Percentiles rank a stretch among this genome's conserved stretches.
Conservation (phyloP, 1,139 yeast species). For the Sugiyamaella xylanicola region DNA sequence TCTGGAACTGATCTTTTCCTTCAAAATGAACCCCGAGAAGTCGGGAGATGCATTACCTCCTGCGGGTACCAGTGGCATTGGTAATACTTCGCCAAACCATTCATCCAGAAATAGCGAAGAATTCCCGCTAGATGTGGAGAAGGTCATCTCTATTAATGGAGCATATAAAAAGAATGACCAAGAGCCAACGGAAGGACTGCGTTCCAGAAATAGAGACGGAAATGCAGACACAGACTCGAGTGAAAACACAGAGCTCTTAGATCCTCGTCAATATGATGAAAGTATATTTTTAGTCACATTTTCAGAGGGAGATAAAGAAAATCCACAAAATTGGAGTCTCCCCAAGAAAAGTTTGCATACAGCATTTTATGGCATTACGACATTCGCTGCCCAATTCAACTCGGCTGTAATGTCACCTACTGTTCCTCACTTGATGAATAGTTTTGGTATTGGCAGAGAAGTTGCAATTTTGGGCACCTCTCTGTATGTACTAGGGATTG, state of each 20-base stretch:
- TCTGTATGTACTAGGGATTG: slow-evolving; percentile 70
- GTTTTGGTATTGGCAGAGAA: slow-evolving; percentile 58
- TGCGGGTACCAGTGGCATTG: background rate
- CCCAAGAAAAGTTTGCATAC: slow-evolving; percentile 46
- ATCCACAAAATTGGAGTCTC: slow-evolving; percentile 45
- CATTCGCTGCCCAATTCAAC: slow-evolving; percentile 50
- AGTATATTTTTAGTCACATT: slow-evolving; percentile 23
- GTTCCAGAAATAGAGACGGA: background rate
- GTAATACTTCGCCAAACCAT: background rate
- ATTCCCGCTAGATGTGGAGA: slow-evolving; percentile 12
- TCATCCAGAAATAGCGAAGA: slow-evolving; percentile 11
- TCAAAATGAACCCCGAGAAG: background rate
- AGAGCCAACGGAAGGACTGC: background rate
- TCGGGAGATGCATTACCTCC: background rate
- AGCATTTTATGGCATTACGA: slow-evolving; percentile 46
- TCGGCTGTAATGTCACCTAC: slow-evolving; percentile 49
- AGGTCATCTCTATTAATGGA: background rate
- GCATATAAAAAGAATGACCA: background rate
- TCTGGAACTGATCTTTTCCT: no score
- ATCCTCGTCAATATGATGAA: slow-evolving; percentile 14
- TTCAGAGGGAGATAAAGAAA: slow-evolving; percentile 29
- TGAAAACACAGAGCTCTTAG: slow-evolving; percentile 9
- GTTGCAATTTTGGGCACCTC: slow-evolving; percentile 66
- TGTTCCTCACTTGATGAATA: slow-evolving; percentile 48
- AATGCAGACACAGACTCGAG: background rate